A percentile compares a stretch with the other conserved stretches of the same genome.
phyloP scores from a whole-genome alignment of 345 rosid genomes.

The Pugionium cornutum region DNA sequence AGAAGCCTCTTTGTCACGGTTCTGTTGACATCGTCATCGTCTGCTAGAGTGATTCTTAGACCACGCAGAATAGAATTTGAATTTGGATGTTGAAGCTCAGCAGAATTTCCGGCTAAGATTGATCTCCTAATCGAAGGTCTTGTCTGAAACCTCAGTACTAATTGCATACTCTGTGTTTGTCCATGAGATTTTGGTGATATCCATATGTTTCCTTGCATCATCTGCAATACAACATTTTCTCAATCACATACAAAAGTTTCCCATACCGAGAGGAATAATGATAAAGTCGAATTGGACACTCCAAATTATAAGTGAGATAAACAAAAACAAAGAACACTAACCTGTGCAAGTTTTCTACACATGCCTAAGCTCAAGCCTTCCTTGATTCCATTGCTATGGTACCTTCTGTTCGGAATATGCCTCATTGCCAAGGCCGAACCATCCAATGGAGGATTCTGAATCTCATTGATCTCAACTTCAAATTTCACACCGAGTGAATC shows the following conservation, averaged over 20 bases:
- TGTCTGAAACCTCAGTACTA: conserved; percentile 66
- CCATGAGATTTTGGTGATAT: conserved; percentile 63
- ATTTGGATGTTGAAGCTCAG: conserved; percentile 52
- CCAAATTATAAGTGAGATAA: too few relatives aligned
- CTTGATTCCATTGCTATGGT: conserved; percentile 51
- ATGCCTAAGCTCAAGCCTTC: conserved; percentile 75
- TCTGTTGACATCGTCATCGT: conserved; percentile 71
- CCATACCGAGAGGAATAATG: too few relatives aligned
- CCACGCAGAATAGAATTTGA: conserved; percentile 65
- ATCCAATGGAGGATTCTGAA: conserved; percentile 46
- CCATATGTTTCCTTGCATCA: conserved; percentile 98
- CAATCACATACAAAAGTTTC: background rate
- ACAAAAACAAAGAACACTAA: conserved; percentile 32
- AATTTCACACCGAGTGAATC: conserved; percentile 61
- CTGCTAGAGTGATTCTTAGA: conserved; percentile 65
- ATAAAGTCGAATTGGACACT: too few relatives aligned
- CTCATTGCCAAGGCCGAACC: conserved; percentile 40
- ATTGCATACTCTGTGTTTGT: conserved; percentile 67
- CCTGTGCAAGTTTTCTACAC: conserved; percentile 96
- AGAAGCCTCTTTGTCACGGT: conserved; percentile 78
- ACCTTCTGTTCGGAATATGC: conserved; percentile 43
- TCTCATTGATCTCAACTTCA: conserved; percentile 64
- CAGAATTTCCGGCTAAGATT: conserved; percentile 36
- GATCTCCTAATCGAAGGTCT: conserved; percentile 53
- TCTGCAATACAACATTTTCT: conserved; percentile 45